Evolutionary conservation across 176 grass and related monocot genomes (phyloP).

Genomic region (Eleusine coracana): DNA sequence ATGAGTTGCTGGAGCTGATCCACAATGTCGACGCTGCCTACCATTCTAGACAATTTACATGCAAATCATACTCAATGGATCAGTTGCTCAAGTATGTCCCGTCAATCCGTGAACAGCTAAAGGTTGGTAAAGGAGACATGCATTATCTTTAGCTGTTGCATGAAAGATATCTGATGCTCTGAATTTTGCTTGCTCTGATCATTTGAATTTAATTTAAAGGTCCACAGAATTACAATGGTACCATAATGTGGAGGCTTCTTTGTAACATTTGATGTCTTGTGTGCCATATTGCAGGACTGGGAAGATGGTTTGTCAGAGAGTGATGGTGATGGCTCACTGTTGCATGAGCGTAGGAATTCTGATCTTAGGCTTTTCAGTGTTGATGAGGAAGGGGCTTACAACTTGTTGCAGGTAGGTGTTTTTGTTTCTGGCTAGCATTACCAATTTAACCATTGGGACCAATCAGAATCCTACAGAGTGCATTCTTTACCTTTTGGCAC

Average conservation of each 20-base stretch:
- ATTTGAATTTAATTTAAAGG: constrained; percentile 24
- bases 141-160: constrained; percentile 5
- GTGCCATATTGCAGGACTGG: constrained; percentile 69
- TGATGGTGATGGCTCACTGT: constrained; percentile 59
- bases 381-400: constrained; percentile 68
- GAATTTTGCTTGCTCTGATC: neutral
- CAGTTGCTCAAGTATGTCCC: constrained; percentile 65
- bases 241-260: neutral
- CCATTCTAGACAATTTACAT: constrained; percentile 45
- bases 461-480: neutral
- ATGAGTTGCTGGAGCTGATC: constrained; percentile 60
- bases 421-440: neutral
- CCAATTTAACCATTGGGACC: neutral
- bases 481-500: neutral
- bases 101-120: constrained; percentile 65
- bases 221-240: neutral
- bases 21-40: constrained; percentile 58
- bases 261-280: constrained; percentile 19
- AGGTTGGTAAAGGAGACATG: constrained; percentile 45
- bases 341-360: constrained; percentile 58
- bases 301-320: constrained; percentile 67
- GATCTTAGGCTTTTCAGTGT: constrained; percentile 70
- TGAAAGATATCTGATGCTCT: neutral
- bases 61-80: constrained; percentile 40
- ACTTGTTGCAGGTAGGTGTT: constrained; percentile 64